These are phyloP conservation scores for Fusarium newnesense DNA, from an alignment of 2,329 filamentous ascomycete species.

Conservation along the genomic window DNA sequence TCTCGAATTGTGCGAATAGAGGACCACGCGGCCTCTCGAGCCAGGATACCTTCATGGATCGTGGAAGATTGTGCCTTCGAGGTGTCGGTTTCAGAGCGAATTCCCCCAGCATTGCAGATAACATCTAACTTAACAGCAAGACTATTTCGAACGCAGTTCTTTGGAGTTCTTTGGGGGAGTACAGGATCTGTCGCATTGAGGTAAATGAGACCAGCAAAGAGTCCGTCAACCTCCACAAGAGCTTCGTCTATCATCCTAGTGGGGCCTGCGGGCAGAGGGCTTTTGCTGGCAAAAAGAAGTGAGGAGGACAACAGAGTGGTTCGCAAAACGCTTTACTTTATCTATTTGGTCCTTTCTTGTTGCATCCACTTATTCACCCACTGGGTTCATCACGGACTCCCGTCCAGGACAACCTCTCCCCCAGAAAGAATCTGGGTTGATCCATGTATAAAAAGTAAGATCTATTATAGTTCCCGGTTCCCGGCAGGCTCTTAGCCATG, in stretches of 20 bases:
- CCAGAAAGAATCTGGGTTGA: not conserved
- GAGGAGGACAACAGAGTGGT: not conserved
- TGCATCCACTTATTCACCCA: not conserved
- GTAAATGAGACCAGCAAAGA: constrained; percentile 28
- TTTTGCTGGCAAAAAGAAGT: not conserved
- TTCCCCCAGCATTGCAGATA: not conserved
- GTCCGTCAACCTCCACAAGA: not conserved
- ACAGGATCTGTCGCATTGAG: constrained; percentile 5
- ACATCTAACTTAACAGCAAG: not conserved
- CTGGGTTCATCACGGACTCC: not conserved
- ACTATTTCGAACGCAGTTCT: not conserved
- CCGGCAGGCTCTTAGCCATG: not conserved
- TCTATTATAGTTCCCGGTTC: not conserved
- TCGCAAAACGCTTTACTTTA: not conserved
- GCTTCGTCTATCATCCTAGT: not conserved
- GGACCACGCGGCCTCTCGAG: constrained; percentile 1
- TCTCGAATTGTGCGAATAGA: constrained; percentile 9
- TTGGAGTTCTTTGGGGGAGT: not conserved
- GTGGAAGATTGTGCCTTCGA: not conserved
- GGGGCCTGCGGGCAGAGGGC: accelerated
- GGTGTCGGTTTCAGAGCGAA: accelerated
- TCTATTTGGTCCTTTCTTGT: not conserved
- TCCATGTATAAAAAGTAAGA: not conserved
- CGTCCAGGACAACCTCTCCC: not conserved
- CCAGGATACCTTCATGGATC: accelerated